phyloP scores from a whole-genome alignment of 2,329 filamentous ascomycete species.

The Calonectria fujianensis region DNA sequence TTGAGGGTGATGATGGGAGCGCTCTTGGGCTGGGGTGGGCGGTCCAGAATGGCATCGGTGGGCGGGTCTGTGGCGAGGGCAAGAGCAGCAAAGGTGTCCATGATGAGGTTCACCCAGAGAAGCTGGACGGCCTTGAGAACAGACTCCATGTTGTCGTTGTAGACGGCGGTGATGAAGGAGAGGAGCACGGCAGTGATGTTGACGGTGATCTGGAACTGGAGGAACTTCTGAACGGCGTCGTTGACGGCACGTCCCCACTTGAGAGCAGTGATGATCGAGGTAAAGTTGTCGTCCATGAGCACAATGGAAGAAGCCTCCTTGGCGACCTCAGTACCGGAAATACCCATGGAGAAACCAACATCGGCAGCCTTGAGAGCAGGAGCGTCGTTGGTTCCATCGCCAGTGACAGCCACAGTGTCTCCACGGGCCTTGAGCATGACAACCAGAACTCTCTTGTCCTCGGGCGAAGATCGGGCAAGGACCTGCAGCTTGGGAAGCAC shows the following conservation, averaged over 20 bases:
- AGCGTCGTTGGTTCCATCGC: conserved; percentile 80
- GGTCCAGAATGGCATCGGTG: conserved; percentile 68
- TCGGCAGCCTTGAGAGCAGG: conserved; percentile 80
- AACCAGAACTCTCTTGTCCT: conserved; percentile 81
- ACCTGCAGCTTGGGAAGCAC: conserved; percentile 79
- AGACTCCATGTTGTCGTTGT: conserved; percentile 71
- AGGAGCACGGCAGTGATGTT: conserved; percentile 81
- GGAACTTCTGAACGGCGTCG: conserved; percentile 80
- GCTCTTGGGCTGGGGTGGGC: conserved; percentile 72
- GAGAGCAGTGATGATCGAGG: conserved; percentile 79
- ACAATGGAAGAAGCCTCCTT: conserved; percentile 81
- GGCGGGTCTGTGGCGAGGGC: conserved; percentile 72
- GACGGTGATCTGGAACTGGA: conserved; percentile 82
- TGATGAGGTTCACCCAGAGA: conserved; percentile 82
- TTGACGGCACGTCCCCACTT: conserved; percentile 81
- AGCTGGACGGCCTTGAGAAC: conserved; percentile 80
- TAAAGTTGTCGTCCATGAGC: conserved; percentile 80
- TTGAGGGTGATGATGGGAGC: conserved; percentile 81
- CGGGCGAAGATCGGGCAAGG: conserved; percentile 80
- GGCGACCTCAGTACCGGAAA: conserved; percentile 78
- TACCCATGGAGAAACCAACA: conserved; percentile 81
- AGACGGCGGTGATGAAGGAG: conserved; percentile 77
- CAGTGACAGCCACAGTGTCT: conserved; percentile 80
- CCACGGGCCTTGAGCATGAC: conserved; percentile 78
- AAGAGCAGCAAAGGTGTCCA: conserved; percentile 81